phyloP scores from a whole-genome alignment of 768 basidiomycete species.

The Collybia sordida region DNA sequence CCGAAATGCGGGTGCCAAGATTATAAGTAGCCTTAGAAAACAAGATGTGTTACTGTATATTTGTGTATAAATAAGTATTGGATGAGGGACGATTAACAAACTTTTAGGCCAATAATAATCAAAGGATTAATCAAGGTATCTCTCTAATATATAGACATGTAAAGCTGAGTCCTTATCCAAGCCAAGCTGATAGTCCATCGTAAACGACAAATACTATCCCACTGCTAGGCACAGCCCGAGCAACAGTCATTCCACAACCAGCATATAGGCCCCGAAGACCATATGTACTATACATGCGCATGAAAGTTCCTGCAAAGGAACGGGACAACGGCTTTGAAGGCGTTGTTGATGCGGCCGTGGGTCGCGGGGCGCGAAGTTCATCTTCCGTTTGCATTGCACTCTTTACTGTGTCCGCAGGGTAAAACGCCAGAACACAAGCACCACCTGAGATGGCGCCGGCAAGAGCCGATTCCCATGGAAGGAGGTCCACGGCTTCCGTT shows the following conservation, averaged over 20 bases:
- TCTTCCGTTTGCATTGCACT: slow-evolving; percentile 93
- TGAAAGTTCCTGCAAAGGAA: slow-evolving; percentile 58
- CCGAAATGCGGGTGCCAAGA: neutral
- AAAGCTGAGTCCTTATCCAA: too few relatives aligned
- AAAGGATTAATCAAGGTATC: too few relatives aligned
- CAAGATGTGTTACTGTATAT: too few relatives aligned
- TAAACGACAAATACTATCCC: slow-evolving; percentile 94
- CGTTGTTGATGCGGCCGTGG: slow-evolving; percentile 7
- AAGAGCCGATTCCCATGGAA: slow-evolving; percentile 80
- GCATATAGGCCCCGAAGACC: slow-evolving; percentile 88
- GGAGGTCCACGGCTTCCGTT: slow-evolving; percentile 45
- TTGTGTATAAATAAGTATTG: too few relatives aligned
- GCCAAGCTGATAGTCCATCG: slow-evolving; percentile 52
- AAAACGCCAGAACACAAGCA: slow-evolving; percentile 83
- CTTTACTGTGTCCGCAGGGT: slow-evolving; percentile 95
- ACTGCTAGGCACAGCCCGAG: slow-evolving; percentile 83
- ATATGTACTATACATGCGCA: slow-evolving; percentile 69
- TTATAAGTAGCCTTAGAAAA: too few relatives aligned
- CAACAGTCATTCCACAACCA: slow-evolving; percentile 89
- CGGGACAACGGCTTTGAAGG: slow-evolving; percentile 23
- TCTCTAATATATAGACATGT: too few relatives aligned
- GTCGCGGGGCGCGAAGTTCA: slow-evolving; percentile 60
- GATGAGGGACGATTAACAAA: neutral
- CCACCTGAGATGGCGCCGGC: slow-evolving; percentile 87
- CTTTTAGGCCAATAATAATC: too few relatives aligned